phyloP scores from a whole-genome alignment of 805 yeast species.

The Pichia californica region DNA sequence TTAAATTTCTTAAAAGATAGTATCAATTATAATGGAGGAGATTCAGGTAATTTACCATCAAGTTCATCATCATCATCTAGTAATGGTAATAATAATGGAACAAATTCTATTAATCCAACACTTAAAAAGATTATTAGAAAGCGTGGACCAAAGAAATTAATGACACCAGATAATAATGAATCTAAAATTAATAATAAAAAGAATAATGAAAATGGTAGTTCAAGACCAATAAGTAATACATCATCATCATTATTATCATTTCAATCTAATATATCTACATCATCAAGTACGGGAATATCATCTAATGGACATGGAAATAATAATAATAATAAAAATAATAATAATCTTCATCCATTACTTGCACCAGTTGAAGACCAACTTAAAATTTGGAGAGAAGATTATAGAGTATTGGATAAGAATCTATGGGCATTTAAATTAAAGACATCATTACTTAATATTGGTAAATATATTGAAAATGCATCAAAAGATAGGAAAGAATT shows the following conservation, averaged over 20 bases:
- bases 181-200: no score
- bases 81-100: no score
- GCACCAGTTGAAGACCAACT: conserved; percentile 25
- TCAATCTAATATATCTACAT: no score
- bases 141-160: conserved; percentile 20
- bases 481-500: conserved; percentile 16
- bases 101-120: conserved; percentile 14
- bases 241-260: no score
- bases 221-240: no score
- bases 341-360: conserved; percentile 19
- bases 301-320: neutral
- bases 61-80: neutral
- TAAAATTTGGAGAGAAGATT: conserved; percentile 27
- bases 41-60: neutral
- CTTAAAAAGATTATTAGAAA: conserved; percentile 13
- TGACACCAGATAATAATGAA: no score
- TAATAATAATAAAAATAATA: neutral
- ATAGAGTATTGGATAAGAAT: conserved; percentile 28
- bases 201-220: no score
- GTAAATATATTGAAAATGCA: conserved; percentile 26
- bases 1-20: conserved; percentile 58
- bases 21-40: conserved; percentile 1
- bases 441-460: conserved; percentile 25
- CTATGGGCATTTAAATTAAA: conserved; percentile 28
- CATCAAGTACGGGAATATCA: no score